Percentiles rank a stretch among this genome's conserved stretches.
These are phyloP conservation scores for Gnetum montanum DNA, from an alignment of 75 land plant genomes.

Conservation along the genomic window DNA sequence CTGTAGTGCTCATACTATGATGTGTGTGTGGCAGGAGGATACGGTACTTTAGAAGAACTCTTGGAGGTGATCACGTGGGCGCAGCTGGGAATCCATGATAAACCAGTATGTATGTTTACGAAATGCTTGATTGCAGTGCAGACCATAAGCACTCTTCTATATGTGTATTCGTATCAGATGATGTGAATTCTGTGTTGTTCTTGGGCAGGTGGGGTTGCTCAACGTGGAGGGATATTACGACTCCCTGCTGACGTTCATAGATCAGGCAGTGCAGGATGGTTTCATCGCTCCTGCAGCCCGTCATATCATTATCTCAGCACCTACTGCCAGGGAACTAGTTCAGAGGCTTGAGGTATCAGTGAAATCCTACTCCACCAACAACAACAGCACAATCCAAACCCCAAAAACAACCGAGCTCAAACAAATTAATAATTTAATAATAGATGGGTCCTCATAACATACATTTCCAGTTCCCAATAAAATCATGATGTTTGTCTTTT, in stretches of 20 bases:
- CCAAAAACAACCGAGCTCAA: too few relatives aligned
- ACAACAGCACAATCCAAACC: too few relatives aligned
- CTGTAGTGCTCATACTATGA: too few relatives aligned
- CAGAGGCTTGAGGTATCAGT: slow-evolving; percentile 24
- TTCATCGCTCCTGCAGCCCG: slow-evolving; percentile 40
- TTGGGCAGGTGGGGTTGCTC: slow-evolving; percentile 46
- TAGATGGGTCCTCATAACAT: too few relatives aligned
- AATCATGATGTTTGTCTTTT: too few relatives aligned
- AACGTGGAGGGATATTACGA: slow-evolving; percentile 51
- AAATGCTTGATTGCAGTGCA: too few relatives aligned
- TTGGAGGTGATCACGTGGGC: slow-evolving; percentile 57
- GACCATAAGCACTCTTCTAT: too few relatives aligned
- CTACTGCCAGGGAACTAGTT: slow-evolving; percentile 24
- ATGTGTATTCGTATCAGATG: too few relatives aligned
- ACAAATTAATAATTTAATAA: too few relatives aligned
- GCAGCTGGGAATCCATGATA: slow-evolving; percentile 54
- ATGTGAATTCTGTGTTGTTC: too few relatives aligned
- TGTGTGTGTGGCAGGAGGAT: slow-evolving; percentile 36
- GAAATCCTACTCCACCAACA: neutral
- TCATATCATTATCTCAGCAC: slow-evolving; percentile 35
- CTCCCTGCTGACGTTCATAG: slow-evolving; percentile 30
- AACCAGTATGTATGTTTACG: too few relatives aligned
- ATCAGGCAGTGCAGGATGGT: slow-evolving; percentile 37
- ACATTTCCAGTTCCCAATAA: too few relatives aligned
- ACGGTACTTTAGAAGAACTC: slow-evolving; percentile 49